A percentile compares a stretch with the other conserved stretches of the same genome.
phyloP scores from a whole-genome alignment of 768 basidiomycete genomes.

The Rhodotorula kratochvilovae region DNA sequence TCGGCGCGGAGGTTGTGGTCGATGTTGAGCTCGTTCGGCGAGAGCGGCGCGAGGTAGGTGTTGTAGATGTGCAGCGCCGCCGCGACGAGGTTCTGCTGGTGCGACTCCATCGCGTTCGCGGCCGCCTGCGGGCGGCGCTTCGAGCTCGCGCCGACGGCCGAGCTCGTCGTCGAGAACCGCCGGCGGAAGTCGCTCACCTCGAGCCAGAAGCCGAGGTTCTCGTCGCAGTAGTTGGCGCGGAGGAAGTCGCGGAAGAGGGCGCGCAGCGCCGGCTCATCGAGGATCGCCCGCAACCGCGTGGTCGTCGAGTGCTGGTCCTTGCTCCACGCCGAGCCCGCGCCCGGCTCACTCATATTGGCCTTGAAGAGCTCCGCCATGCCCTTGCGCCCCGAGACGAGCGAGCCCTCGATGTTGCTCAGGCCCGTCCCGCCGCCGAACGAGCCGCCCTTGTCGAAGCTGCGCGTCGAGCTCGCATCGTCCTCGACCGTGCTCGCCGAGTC shows the following conservation, averaged over 20 bases:
- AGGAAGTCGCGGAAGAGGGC: conserved; percentile 91
- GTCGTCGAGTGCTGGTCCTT: conserved; percentile 78
- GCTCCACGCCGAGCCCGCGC: conserved; percentile 40
- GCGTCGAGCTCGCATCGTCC: conserved; percentile 17
- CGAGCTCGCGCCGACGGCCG: conserved; percentile 56
- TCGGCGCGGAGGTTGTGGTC: conserved; percentile 95
- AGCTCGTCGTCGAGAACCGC: conserved; percentile 91
- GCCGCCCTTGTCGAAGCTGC: conserved; percentile 8
- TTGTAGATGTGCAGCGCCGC: conserved; percentile 82
- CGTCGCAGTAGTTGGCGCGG: conserved; percentile 91
- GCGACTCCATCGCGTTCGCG: conserved; percentile 78
- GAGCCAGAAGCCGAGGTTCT: conserved; percentile 94
- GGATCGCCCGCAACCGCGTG: conserved; percentile 80
- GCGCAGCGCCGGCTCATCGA: conserved; percentile 84
- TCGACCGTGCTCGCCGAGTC: conserved; percentile 14
- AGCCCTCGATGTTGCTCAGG: conserved; percentile 29
- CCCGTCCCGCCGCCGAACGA: conserved; percentile 25
- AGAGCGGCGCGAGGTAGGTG: conserved; percentile 91
- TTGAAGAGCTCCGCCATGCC: conserved; percentile 42
- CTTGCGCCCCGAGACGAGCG: conserved; percentile 21
- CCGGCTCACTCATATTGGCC: conserved; percentile 22
- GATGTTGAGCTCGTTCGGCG: conserved; percentile 94
- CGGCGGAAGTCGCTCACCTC: conserved; percentile 96
- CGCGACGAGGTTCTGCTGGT: conserved; percentile 89
- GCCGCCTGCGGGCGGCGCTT: conserved; percentile 29